These are phyloP conservation scores for Aphanomyces astaci DNA, from an alignment of 352 stramenopile genomes.

Conservation along the genomic window DNA sequence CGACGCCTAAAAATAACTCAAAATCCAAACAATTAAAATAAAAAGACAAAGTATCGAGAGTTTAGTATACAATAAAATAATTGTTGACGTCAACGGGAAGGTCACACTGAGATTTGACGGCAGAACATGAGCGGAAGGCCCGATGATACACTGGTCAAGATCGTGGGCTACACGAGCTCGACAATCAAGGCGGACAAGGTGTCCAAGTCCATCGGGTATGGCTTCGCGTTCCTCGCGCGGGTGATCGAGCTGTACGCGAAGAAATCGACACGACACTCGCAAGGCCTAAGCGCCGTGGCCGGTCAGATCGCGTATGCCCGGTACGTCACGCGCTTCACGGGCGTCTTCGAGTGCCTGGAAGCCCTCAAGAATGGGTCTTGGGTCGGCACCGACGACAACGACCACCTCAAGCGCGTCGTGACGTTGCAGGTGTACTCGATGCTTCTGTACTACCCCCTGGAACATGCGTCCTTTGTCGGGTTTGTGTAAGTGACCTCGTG, in stretches of 20 bases:
- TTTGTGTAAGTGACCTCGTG: constrained; percentile 64
- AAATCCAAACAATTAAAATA: not conserved
- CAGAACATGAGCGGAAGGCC: not conserved
- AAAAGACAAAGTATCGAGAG: not conserved
- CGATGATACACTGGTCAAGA: constrained; percentile 42
- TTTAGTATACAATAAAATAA: not conserved
- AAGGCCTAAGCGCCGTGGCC: constrained; percentile 50
- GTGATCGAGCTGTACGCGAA: constrained; percentile 42
- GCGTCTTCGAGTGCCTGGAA: constrained; percentile 57
- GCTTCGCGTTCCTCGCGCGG: constrained; percentile 43
- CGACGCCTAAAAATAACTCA: not conserved
- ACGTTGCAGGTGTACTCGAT: constrained; percentile 67
- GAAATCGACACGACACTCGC: constrained; percentile 43
- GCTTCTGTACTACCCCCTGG: constrained; percentile 79
- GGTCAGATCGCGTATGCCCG: constrained; percentile 71
- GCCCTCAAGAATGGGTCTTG: constrained; percentile 70
- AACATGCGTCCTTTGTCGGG: constrained; percentile 74
- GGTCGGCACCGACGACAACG: constrained; percentile 66
- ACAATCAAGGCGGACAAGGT: constrained; percentile 70
- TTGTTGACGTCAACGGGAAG: not conserved
- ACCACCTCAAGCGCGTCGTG: constrained; percentile 47
- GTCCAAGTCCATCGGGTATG: constrained; percentile 78
- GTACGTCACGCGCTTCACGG: constrained; percentile 73
- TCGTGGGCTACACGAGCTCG: constrained; percentile 48
- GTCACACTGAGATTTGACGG: not conserved